Base-by-base conservation (phyloP, 140 eudicot species). In the Ambrosia hybrid region DNA sequence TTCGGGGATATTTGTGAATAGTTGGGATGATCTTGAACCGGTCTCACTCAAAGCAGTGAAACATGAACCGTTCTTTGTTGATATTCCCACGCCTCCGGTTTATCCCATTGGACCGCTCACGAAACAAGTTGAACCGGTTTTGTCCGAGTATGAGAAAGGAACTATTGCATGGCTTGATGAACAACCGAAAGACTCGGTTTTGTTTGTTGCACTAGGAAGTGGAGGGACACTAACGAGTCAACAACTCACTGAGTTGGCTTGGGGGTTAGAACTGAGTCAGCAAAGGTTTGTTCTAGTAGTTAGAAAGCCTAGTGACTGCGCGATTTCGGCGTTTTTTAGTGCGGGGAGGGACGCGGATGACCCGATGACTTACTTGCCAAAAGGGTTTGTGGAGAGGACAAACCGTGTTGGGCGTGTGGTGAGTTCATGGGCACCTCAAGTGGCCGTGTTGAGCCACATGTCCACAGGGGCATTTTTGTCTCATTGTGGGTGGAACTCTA, bases 401-500 rank as follows among this genome's bases (percentile, higher is more conserved):
- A 51, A 57, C 0, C 67, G 64, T 8, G 52, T 66, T 1, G 94
- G 94, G 67, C 12, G 73, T 45, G 78, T 80, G 62, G 86, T 87
- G 63, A 65, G 74, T 4, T 66, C 80, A 4, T 87, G 94, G 94
- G 90, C 84, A 2, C 90, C 88, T 30, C 94, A 85, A 13, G 68
- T 79, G 65, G 77, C 51, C 3, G 73, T 85, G 45, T 77, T 87
- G 46, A 36, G 63, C 48, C 94, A 87, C 76, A 2, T 6, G n/a
- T 62, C 87, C 1, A 82, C 83, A 0, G 84, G 87, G 41, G 87
- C 76, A 0, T 84, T 84, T 51, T 36, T 87, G 79, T 76, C 94
- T 6, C 94, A 84, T 69, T 84, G 94, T n/a, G 94, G 89, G 46
- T 87, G 94, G 94, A 85, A 85, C 74, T 87, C 89, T 10, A 75